Base-by-base conservation (phyloP, 768 basidiomycete genomes). In the Panus rudis region DNA sequence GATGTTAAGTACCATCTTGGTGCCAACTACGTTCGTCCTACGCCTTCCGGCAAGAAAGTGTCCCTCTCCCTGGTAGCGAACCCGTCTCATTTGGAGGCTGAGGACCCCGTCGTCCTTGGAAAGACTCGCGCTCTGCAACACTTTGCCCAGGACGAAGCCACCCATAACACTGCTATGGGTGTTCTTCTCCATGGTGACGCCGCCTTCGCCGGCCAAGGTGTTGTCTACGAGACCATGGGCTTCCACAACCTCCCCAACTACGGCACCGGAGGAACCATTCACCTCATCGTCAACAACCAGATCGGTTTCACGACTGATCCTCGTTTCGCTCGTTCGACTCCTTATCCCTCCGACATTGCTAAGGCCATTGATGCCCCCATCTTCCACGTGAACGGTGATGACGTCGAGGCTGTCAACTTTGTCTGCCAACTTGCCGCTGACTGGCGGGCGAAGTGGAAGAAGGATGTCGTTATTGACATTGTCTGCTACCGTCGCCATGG, bases 1-100 rank as follows among this genome's bases (percentile, higher is more conserved):
- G 96, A 99, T 62, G 96, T 99, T 66, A 99, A 99, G 64, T 99
- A 99, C 67, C 91, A 99, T 68, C 76, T 99, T 40, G 96, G 96
- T 53, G 96, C 96, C 53, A 98, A 99, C 69, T 99, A 98, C 57
- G 86, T 98, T 46, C 82, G 96, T 19, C 96, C 96, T 16, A 99
- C 96, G 2, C 96, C 96, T 5, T 91, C 87, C 22, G 96, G 96
- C 51, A 99, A 94, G 76, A 92, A 93, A 62, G 96, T 99, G 35
- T 81, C 93, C 0, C 79, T 99, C 10, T 98, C 96, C 3, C 81
- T 99, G 32, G 96, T 98, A 47, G 96, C 96, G 59, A 99, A 98
- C 64, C 96, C 96, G 1, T 98, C 94, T 6, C 96, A 99, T 66
- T 69, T 99, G 39, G 96, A 99, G 66, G 93, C 96, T 14, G 92